These are phyloP conservation scores for Talaromyces sp. DNA, from an alignment of 2,329 filamentous ascomycete species.

Conservation along the genomic window DNA sequence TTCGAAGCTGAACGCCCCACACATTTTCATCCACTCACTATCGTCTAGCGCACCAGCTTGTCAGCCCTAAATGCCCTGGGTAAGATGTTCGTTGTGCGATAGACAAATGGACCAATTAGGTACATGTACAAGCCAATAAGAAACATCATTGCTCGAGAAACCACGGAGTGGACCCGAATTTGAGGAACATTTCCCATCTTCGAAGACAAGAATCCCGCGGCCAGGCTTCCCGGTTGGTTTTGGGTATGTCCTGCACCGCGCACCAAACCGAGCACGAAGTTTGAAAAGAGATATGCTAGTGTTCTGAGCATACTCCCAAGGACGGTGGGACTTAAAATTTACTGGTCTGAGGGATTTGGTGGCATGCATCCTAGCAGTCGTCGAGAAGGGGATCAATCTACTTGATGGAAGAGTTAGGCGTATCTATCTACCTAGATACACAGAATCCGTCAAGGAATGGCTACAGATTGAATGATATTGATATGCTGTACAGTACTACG, in stretches of 20 bases:
- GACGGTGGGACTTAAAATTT: conserved; percentile 28
- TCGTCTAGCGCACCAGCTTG: too few species aligned
- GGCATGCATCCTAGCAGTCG: conserved; percentile 6
- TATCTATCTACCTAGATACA: conserved; percentile 15
- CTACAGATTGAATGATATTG: conserved; percentile 6
- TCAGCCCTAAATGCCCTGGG: too few species aligned
- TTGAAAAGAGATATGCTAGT: conserved; percentile 27
- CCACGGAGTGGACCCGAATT: conserved; percentile 13
- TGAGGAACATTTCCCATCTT: conserved; percentile 11
- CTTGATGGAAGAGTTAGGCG: conserved; percentile 4
- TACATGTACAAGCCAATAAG: too few species aligned
- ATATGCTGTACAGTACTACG: conserved; percentile 2
- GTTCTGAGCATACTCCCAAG: conserved; percentile 13
- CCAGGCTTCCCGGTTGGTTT: conserved; percentile 7
- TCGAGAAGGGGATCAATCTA: conserved; percentile 8
- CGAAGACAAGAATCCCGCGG: conserved; percentile 10
- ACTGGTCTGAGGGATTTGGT: conserved; percentile 12
- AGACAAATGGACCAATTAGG: too few species aligned
- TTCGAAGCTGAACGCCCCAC: too few species aligned
- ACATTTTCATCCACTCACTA: too few species aligned
- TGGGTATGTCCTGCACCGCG: conserved; percentile 16
- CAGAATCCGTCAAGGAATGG: conserved; percentile 17
- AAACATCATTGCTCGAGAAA: conserved; percentile 14
- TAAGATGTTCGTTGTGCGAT: too few species aligned
- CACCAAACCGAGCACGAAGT: conserved; percentile 6